Conservation (phyloP, 768 basidiomycete genomes). For the Lentinula lateritia region DNA sequence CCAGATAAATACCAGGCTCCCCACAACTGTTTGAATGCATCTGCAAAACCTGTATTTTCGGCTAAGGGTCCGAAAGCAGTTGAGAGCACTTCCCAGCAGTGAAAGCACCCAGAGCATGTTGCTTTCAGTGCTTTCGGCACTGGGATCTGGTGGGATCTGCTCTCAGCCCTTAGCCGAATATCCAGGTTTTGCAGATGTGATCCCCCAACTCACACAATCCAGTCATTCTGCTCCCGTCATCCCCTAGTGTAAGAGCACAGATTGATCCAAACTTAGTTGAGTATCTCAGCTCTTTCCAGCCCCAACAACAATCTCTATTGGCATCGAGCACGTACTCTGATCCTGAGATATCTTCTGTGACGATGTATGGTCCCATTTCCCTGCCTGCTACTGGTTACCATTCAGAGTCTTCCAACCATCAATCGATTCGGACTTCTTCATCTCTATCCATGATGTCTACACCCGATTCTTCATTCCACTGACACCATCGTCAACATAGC, state of each 20-base stretch:
- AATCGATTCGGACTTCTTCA: conserved; percentile 10
- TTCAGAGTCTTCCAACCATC: conserved; percentile 27
- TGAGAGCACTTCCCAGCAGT: too few relatives aligned
- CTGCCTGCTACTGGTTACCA: conserved; percentile 25
- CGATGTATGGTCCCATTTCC: conserved; percentile 25
- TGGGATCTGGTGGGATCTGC: too few relatives aligned
- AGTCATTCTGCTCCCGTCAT: conserved; percentile 64
- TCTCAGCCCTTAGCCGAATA: too few relatives aligned
- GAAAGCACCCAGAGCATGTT: too few relatives aligned
- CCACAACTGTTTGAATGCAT: conserved; percentile 49
- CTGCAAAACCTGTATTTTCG: too few relatives aligned
- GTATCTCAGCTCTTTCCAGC: conserved; percentile 60
- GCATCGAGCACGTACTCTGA: conserved; percentile 9
- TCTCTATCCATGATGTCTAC: conserved; percentile 10
- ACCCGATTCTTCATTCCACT: conserved; percentile 11
- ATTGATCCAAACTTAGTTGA: conserved; percentile 62
- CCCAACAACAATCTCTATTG: conserved; percentile 10
- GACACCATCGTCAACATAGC: conserved; percentile 12
- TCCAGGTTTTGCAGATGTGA: too few relatives aligned
- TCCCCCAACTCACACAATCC: conserved; percentile 72
- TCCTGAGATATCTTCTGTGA: conserved; percentile 35
- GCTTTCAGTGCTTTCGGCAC: too few relatives aligned
- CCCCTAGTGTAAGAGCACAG: conserved; percentile 40
- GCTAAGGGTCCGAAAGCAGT: too few relatives aligned
- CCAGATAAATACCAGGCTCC: conserved; percentile 55